These are phyloP conservation scores for Linnemannia elongata DNA, from an alignment of 192 early-diverging fungal genomes.

Conservation along the genomic window DNA sequence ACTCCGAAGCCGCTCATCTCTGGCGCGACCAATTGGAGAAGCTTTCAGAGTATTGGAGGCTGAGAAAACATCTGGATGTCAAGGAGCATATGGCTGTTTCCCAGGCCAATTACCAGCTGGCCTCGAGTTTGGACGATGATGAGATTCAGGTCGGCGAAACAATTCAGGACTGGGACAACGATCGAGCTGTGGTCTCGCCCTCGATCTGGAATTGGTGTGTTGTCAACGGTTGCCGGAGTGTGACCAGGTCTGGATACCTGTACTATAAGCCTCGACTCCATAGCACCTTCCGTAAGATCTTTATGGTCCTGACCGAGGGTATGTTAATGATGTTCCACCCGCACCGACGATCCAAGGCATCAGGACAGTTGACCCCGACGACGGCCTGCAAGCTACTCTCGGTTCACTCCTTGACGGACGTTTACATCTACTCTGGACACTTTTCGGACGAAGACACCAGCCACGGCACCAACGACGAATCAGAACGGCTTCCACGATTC, in stretches of 20 bases:
- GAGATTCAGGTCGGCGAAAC: conserved; percentile 22
- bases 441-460: conserved; percentile 48
- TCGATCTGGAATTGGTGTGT: conserved; percentile 60
- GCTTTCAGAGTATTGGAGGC: conserved; percentile 47
- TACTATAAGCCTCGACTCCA: conserved; percentile 43
- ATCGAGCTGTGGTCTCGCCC: conserved; percentile 28
- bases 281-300: conserved; percentile 53
- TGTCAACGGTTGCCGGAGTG: conserved; percentile 54
- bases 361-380: conserved; percentile 21
- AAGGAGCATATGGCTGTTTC: conserved; percentile 24
- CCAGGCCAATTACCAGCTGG: conserved; percentile 32
- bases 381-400: conserved; percentile 29
- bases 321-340: conserved; percentile 46
- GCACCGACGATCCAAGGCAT: conserved; percentile 28
- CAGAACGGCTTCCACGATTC: conserved; percentile 41
- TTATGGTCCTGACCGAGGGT: conserved; percentile 47
- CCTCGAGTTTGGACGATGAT: conserved; percentile 42
- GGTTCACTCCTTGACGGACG: conserved; percentile 46
- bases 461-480: conserved; percentile 45
- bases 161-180: conserved; percentile 50
- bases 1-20: conserved; percentile 41
- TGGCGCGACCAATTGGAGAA: conserved; percentile 47
- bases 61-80: conserved; percentile 37
- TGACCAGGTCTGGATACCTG: conserved; percentile 54
- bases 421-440: conserved; percentile 58